These are phyloP conservation scores for Musa acuminata DNA, from an alignment of 176 grass and related monocot genomes.

Conservation along the genomic window DNA sequence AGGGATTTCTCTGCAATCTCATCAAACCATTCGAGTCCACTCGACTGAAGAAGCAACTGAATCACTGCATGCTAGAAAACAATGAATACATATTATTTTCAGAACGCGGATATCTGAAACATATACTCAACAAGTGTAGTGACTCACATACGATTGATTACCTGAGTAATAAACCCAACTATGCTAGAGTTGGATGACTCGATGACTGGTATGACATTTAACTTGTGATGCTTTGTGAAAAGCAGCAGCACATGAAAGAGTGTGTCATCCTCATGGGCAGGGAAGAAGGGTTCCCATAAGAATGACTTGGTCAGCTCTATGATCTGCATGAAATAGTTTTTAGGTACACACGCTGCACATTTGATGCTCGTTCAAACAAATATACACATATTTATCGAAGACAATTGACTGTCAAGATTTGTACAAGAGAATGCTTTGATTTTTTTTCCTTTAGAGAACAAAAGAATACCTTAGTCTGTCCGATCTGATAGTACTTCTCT, in stretches of 20 bases:
- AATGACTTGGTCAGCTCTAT: slow-evolving; percentile 38
- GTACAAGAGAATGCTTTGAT: background rate
- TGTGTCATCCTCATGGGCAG: slow-evolving; percentile 27
- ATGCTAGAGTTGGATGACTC: slow-evolving; percentile 26
- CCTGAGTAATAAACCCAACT: slow-evolving; percentile 48
- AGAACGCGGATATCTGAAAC: background rate
- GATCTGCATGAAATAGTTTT: slow-evolving; percentile 31
- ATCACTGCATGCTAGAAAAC: slow-evolving; percentile 32
- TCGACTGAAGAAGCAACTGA: slow-evolving; percentile 47
- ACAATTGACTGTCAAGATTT: too few relatives aligned
- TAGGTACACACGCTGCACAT: background rate
- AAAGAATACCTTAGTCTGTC: slow-evolving; percentile 3
- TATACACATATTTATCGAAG: too few relatives aligned
- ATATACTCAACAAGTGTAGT: background rate
- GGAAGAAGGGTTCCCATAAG: slow-evolving; percentile 63
- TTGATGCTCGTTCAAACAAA: background rate
- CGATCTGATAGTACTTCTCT: background rate
- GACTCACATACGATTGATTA: background rate
- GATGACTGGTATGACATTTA: slow-evolving; percentile 43
- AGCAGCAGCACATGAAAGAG: slow-evolving; percentile 52
- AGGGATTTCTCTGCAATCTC: slow-evolving; percentile 40
- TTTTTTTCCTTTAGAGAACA: background rate
- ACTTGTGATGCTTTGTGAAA: slow-evolving; percentile 46
- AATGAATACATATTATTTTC: background rate
- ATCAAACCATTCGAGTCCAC: slow-evolving; percentile 46